Evolutionary conservation across 225 moss, liverwort and hornwort species (phyloP), one percentile per base, ranked within the genome.

Genomic region (Physcomitrium patens): DNA sequence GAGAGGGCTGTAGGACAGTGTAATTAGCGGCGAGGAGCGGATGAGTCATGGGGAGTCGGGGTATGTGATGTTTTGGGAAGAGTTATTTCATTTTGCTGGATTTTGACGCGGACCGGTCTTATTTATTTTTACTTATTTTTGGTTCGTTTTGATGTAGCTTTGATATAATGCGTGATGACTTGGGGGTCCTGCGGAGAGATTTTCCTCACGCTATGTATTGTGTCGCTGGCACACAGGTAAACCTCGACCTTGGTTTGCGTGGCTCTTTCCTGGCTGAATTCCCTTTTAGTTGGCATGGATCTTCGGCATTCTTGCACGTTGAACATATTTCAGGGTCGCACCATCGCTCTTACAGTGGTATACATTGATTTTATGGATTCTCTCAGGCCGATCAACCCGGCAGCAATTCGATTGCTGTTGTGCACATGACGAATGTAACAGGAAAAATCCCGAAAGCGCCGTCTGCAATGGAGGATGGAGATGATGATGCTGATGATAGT

Each of bases 221-320:
- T 63, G 89, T 94, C 45, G 91, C 94, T 44, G 97, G 97, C 67
- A 94, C 94, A 65, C 94, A 97, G 97, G 97, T 99, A 62, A 64
- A 28, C 28, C 60, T 69, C 3, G 31, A 24, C 51, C 53, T 67
- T 24, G 13, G 9, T 58, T 46, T 48, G 12, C 12, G 1, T 27
- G 7, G 5, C 8, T 68, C 20, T n/a, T 53, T 0, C 15, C 20
- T 62, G 61, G 65, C 3, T 12, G 9, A 69, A 45, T 53, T 22
- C 56, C 23, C 12, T 43, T 60, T 10, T 43, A 3, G 17, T 37
- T 42, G 46, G 24, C 15, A 15, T 31, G 11, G 37, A 68, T 11
- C 4, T 26, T 60, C 3, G 10, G 66, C 23, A 56, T 3, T 19
- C 12, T 27, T 22, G 20, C 19, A 17, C 42, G 63, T 15, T 9